Percentiles rank a stretch among this genome's conserved stretches.
These are phyloP conservation scores for Cutaneotrichosporon daszewskae DNA, from an alignment of 1,284 basidiomycete genomes.

Conservation along the genomic window DNA sequence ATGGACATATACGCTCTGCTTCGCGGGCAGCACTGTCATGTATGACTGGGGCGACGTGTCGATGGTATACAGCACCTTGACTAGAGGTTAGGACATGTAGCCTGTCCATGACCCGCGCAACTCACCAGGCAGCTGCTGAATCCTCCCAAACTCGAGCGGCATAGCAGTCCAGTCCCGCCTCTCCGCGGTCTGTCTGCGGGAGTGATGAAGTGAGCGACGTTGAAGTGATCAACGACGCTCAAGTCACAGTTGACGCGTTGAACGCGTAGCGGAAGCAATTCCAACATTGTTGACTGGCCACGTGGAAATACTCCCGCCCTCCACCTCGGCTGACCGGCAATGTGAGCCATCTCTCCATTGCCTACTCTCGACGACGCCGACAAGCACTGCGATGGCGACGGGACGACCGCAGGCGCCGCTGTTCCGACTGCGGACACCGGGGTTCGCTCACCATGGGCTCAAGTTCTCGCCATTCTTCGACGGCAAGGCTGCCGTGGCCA, in stretches of 20 bases:
- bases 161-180: too few species aligned
- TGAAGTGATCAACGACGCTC: too few species aligned
- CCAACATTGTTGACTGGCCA: too few species aligned
- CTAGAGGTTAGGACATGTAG: slow-evolving; percentile 13
- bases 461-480: slow-evolving; percentile 92
- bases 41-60: slow-evolving; percentile 38
- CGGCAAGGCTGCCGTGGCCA: slow-evolving; percentile 73
- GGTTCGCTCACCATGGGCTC: slow-evolving; percentile 80
- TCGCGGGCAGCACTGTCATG: slow-evolving; percentile 32
- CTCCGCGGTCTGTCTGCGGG: too few species aligned
- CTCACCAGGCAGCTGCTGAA: slow-evolving; percentile 37
- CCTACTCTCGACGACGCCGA: neutral
- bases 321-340: too few species aligned
- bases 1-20: slow-evolving; percentile 40
- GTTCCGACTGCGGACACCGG: slow-evolving; percentile 55
- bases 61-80: slow-evolving; percentile 43
- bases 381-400: too few species aligned
- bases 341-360: neutral
- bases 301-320: too few species aligned
- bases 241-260: too few species aligned
- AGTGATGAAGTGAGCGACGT: too few species aligned
- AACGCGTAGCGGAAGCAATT: too few species aligned
- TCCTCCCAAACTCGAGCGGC: slow-evolving; percentile 39
- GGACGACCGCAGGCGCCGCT: too few species aligned
- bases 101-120: too few species aligned